Evolutionary conservation across 257 asterid species (phyloP), one percentile per base, ranked within the genome.

Genomic region (Nicotiana tabacum): DNA sequence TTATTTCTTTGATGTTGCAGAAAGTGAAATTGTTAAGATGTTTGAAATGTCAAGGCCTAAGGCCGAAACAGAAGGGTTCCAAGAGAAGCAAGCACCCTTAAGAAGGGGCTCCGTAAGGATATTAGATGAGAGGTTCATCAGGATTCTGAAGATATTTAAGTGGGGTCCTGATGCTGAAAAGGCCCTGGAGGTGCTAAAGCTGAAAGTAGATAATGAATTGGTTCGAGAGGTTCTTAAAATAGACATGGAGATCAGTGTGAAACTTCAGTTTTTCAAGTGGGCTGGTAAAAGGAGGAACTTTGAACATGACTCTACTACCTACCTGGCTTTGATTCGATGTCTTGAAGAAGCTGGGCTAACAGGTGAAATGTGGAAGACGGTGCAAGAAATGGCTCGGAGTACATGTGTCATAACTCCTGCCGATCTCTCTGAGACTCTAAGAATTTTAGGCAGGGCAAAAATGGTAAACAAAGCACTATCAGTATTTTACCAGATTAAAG

Each of bases 91-190:
- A 85, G 83, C 33, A 30, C 66, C 84, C 60, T 51, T 37, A 16
- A 66, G 80, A 39, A 86, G 67, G 77, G 69, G 81, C 17, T 76
- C 89, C 2, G 83, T 78, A 7, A 92, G 98, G 85, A 85, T 87
- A 35, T 91, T 95, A 80, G 98, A 93, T 80, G 97, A 91, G 89
- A 89, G 99, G 87, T 95, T 95, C 70, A 89, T 95, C 51, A 87
- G 97, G 89, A 95, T 95, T 77, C 84, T 95, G 87, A 95, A 95
- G 83, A 95, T 93, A 84, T 95, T 95, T 83, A 95, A 94, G 86
- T 95, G 99, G 98, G 99, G 99, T 39, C 86, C 94, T 37, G 98
- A 94, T 88, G 93, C 99, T 6, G 99, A 93, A 83, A 95, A 91
- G 88, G 97, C 99, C 74, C 61, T 95, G 43, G 97, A 91, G 84